phyloP scores from a whole-genome alignment of 768 basidiomycete genomes.

The Boletus tomentosulus region DNA sequence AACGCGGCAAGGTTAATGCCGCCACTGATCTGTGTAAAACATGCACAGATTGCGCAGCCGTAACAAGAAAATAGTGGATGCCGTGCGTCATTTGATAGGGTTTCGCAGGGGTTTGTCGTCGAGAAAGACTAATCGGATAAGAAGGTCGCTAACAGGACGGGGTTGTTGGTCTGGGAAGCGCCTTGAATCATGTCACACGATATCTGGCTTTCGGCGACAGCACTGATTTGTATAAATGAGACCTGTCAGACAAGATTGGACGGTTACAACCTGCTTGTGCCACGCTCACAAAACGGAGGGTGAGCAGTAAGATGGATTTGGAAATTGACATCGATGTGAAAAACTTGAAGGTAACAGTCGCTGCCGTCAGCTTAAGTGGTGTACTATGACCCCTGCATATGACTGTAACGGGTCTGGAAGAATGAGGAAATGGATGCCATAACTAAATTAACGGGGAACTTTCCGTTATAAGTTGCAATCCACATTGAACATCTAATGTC shows the following conservation, averaged over 20 bases:
- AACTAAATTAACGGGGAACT: conserved; percentile 28
- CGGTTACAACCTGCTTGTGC: conserved; percentile 19
- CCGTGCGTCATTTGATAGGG: conserved; percentile 36
- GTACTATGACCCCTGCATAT: conserved; percentile 27
- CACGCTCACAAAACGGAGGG: conserved; percentile 24
- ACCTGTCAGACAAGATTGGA: conserved; percentile 21
- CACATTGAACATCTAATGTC: conserved; percentile 8
- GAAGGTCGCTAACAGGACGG: conserved; percentile 18
- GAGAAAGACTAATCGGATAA: conserved; percentile 35
- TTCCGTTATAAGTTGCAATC: conserved; percentile 8
- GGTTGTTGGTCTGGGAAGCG: conserved; percentile 15
- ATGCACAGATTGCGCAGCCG: conserved; percentile 28
- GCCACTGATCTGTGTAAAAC: conserved; percentile 21
- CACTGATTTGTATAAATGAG: conserved; percentile 31
- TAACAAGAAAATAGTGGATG: conserved; percentile 23
- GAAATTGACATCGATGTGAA: conserved; percentile 15
- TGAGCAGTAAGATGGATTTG: conserved; percentile 17
- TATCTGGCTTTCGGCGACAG: conserved; percentile 16
- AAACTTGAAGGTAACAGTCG: conserved; percentile 11
- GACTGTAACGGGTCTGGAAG: conserved; percentile 31
- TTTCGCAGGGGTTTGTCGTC: conserved; percentile 32
- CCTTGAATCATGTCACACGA: conserved; percentile 21
- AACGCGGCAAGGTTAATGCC: conserved; percentile 18
- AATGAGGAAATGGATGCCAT: conserved; percentile 24
- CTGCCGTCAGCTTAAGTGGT: conserved; percentile 22